Evolutionary conservation across 2,329 filamentous ascomycete genomes (phyloP).

Genomic region (Aspergillus sp.): DNA sequence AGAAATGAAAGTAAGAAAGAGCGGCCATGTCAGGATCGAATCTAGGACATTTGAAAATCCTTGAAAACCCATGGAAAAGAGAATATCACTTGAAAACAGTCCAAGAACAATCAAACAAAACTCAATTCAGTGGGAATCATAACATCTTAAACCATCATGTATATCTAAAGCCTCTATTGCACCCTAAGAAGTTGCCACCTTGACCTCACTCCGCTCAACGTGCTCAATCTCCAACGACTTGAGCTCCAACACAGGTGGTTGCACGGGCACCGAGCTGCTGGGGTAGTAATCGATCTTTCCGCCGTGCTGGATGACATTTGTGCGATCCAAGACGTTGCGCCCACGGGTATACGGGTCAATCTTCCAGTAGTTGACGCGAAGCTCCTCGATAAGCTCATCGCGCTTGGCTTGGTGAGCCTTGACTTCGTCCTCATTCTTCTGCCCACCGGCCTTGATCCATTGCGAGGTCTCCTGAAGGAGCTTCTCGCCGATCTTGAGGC

Average conservation of each 20-base stretch:
- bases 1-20: too few species aligned
- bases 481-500: constrained; percentile 67
- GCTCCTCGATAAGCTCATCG: constrained; percentile 62
- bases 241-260: constrained; percentile 6
- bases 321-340: constrained; percentile 77
- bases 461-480: constrained; percentile 74
- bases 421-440: constrained; percentile 48
- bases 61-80: too few species aligned
- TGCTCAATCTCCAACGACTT: constrained; percentile 26
- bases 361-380: constrained; percentile 82
- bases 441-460: constrained; percentile 68
- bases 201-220: constrained; percentile 21
- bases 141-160: constrained; percentile 7
- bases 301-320: constrained; percentile 68
- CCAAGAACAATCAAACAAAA: neutral
- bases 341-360: constrained; percentile 86
- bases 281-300: constrained; percentile 75
- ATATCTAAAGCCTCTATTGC: constrained; percentile 1
- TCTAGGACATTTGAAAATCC: too few species aligned
- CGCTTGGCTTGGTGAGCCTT: constrained; percentile 60
- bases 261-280: neutral
- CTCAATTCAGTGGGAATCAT: constrained; percentile 18
- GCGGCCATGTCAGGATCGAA: too few species aligned
- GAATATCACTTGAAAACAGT: too few species aligned
- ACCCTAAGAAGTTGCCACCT: constrained; percentile 14